Conservation (phyloP, 1,284 basidiomycete genomes). For the Pyrrhoderma noxium region DNA sequence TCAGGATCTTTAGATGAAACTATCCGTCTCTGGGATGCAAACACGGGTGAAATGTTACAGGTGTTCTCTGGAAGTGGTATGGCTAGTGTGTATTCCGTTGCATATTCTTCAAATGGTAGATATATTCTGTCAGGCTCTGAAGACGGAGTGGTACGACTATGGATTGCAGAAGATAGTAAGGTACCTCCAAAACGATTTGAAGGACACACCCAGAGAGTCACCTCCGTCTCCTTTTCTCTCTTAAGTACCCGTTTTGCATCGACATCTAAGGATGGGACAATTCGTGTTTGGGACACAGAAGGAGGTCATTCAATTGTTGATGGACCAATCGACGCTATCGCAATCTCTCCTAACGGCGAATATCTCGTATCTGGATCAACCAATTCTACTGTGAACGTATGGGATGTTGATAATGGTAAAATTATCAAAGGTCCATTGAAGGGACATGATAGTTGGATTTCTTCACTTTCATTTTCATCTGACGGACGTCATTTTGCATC, state of each 20-base stretch:
- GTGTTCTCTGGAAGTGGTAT: background rate
- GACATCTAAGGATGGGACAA: constrained; percentile 84
- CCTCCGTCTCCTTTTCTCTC: constrained; percentile 43
- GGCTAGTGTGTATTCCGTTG: background rate
- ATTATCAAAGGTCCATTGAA: background rate
- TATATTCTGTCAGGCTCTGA: background rate
- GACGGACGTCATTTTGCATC: constrained; percentile 4
- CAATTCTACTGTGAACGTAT: background rate
- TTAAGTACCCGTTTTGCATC: constrained; percentile 77
- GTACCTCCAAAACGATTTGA: too few relatives aligned
- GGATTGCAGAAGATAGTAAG: background rate
- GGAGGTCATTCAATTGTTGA: constrained; percentile 52
- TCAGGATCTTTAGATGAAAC: background rate
- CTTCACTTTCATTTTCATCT: constrained; percentile 9
- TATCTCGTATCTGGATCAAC: constrained; percentile 1
- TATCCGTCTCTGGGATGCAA: constrained; percentile 4
- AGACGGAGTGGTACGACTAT: background rate
- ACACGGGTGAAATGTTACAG: background rate
- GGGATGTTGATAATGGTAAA: background rate
- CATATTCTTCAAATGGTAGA: constrained; percentile 1
- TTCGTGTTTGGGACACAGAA: constrained; percentile 80
- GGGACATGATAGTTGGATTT: constrained; percentile 24
- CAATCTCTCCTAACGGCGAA: constrained; percentile 8
- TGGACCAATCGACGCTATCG: background rate
- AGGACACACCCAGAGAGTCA: background rate